Base-by-base conservation (phyloP, 441 rosid species). In the Croton laevigatus region DNA sequence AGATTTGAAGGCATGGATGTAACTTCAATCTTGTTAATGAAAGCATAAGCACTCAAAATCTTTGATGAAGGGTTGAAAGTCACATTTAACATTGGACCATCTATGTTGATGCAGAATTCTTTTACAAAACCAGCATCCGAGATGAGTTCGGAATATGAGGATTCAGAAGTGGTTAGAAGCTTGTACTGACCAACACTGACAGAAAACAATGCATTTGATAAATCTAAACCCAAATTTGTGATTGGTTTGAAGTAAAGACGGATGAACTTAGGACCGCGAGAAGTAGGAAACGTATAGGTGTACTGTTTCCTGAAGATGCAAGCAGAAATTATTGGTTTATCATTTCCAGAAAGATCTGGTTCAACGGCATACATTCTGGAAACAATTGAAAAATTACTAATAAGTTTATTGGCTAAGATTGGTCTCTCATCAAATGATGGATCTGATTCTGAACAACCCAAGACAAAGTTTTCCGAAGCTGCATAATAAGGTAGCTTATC, bases 11-110 rank as follows among this genome's bases (percentile, higher is more conserved):
- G 96, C 93, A 87, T 89, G 0, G 97, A 89, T 53, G 82, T 72
- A 2, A 89, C 81, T 81, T 89, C 91, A 46, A 91, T 91, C 73
- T 87, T 93, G 68, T 91, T 91, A 5, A 89, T 86, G 63, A 91
- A 91, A 0, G 96, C 96, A 62, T 84, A 91, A 0, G 96, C 75
- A 23, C 73, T 79, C 0, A 84, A 70, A 67, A 78, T 81, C 4
- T 54, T 72, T 11, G 84, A 65, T 12, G 85, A 80, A 0, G 95
- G 93, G 53, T 78, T 79, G 77, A 91, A 91, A 4, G 93, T 89
- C 42, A 89, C 42, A 70, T 85, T 77, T 73, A 89, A 66, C 1
- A 70, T 12, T 3, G 78, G 83, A 40, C 80, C 87, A 5, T 69
- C 83, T 0, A 88, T 86, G 34, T 80, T 74, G 64, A 91, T 75